Base-by-base conservation (phyloP, 306 rosid genomes). In the Castanea sativa region DNA sequence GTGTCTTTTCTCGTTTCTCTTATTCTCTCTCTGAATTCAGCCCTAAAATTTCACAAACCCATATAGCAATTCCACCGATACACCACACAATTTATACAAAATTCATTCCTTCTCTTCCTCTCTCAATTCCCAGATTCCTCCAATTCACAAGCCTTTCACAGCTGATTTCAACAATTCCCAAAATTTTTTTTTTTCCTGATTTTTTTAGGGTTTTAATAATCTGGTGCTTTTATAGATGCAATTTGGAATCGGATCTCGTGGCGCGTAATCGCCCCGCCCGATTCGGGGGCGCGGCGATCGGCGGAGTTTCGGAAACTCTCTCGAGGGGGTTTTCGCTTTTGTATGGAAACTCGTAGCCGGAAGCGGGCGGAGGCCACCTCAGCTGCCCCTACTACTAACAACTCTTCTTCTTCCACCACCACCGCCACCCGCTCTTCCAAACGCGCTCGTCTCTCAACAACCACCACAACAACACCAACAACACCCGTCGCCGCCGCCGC, bases 341-440 rank as follows among this genome's bases (percentile, higher is more conserved):
- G 99, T 96, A 96, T 96, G 99, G 99, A 96, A 96, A 96, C 99
- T 93, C 99, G 99, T 77, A 96, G 99, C 92, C 98, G 96, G 87
- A 96, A 96, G 98, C 96, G 98, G 99, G 98, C 97, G 96, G 99
- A 96, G 99, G 99, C 97, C 87, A 90, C 98, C 94, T 96, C 98
- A 96, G 91, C 99, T 80, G 99, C 98, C 98, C 99, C 98, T 87
- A 93, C 97, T 85, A 87, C 99, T 13, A 88, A 92, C 2, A 89
- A 96, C 27, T 86, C 98, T 6, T 91, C 87, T 89, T 93, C 96
- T 20, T 80, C 89, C 41, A 35, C 41, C 41, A 7, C 41, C 41
- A 35, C 43, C 45, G 45, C 45, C 78, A 92, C 98, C 61, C 97
- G 98, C 81, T 80, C 97, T 12, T 80, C 23, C 83, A 95, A 93